Conservation (phyloP, 2,329 filamentous ascomycete species). For the Penicillium frequentans region DNA sequence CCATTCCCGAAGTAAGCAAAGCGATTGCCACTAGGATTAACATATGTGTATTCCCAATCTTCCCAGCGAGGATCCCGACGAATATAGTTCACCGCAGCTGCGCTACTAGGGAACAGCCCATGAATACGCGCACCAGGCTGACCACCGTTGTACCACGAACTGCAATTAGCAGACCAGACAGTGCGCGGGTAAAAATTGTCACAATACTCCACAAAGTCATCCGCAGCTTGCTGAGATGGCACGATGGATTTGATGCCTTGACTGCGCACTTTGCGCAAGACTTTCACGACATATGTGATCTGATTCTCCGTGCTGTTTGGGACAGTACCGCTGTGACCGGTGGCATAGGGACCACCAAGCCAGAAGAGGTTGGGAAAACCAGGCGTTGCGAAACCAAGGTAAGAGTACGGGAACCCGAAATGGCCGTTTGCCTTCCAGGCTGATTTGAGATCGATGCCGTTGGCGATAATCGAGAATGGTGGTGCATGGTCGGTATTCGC, state of each 20-base stretch:
- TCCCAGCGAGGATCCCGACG: slow-evolving; percentile 59
- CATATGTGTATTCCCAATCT: slow-evolving; percentile 57
- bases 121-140: slow-evolving; percentile 63
- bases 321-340: slow-evolving; percentile 64
- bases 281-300: slow-evolving; percentile 63
- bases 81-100: slow-evolving; percentile 60
- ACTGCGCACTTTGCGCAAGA: slow-evolving; percentile 64
- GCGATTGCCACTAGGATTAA: slow-evolving; percentile 45
- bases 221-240: slow-evolving; percentile 59
- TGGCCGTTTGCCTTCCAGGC: slow-evolving; percentile 59
- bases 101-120: slow-evolving; percentile 69
- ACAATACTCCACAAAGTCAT: slow-evolving; percentile 52
- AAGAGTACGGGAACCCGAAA: slow-evolving; percentile 66
- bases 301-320: slow-evolving; percentile 68
- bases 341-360: slow-evolving; percentile 61
- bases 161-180: slow-evolving; percentile 56
- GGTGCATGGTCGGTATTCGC: slow-evolving; percentile 61
- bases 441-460: slow-evolving; percentile 54
- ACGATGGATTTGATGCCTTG: slow-evolving; percentile 66
- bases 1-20: slow-evolving; percentile 66
- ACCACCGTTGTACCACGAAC: slow-evolving; percentile 71
- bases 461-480: slow-evolving; percentile 60
- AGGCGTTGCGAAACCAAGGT: slow-evolving; percentile 63
- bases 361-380: slow-evolving; percentile 69
- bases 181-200: slow-evolving; percentile 54